These are phyloP conservation scores for Sporothrix humicola DNA, from an alignment of 2,329 filamentous ascomycete species.

Conservation along the genomic window DNA sequence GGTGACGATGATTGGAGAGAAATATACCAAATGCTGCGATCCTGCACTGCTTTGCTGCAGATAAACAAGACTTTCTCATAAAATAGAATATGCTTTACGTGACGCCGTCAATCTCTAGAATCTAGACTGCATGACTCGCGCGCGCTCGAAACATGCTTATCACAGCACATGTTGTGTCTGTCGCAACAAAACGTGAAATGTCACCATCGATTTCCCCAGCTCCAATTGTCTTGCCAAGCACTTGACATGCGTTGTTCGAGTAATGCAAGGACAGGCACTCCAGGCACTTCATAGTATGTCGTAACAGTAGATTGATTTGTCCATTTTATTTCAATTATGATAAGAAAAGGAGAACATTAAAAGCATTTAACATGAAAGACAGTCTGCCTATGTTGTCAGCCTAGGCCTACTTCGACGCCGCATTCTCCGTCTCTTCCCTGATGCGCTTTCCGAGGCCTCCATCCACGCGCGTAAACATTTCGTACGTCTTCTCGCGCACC, in stretches of 20 bases:
- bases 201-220: background rate
- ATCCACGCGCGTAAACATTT: constrained; percentile 65
- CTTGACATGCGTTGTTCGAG: constrained; percentile 1
- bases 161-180: constrained; percentile 4
- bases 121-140: constrained; percentile 6
- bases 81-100: background rate
- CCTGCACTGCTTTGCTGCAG: constrained; percentile 12
- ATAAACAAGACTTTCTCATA: background rate
- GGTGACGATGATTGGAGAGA: background rate
- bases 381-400: background rate
- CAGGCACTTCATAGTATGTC: background rate
- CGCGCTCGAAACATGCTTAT: background rate
- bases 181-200: background rate
- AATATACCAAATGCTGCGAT: constrained; percentile 20
- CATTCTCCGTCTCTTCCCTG: constrained; percentile 58
- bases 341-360: background rate
- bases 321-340: background rate
- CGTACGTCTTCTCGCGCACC: constrained; percentile 64
- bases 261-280: background rate
- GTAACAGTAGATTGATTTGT: background rate
- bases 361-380: background rate
- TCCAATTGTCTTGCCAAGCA: constrained; percentile 8
- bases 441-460: constrained; percentile 58
- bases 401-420: constrained; percentile 36
- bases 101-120: background rate